Conservation (phyloP, 768 basidiomycete genomes). For the Austroboletus eburneus region DNA sequence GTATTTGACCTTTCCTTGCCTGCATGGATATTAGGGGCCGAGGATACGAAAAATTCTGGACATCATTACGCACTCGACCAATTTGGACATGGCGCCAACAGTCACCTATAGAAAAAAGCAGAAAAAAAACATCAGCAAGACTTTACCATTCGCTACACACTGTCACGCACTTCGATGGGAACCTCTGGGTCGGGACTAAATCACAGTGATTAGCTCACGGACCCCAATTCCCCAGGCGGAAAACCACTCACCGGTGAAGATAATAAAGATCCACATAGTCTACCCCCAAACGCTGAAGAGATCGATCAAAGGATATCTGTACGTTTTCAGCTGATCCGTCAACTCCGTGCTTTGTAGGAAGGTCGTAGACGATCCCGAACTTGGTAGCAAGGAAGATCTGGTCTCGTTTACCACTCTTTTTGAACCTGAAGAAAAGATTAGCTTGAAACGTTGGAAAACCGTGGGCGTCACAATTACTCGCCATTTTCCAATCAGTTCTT, state of each 20-base stretch:
- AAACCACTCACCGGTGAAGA: conserved; percentile 33
- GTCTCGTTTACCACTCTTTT: conserved; percentile 39
- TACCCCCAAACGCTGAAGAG: conserved; percentile 41
- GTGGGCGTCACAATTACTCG: conserved; percentile 12
- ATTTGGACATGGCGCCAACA: conserved; percentile 47
- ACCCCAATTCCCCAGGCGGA: no score
- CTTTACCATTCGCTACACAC: neutral
- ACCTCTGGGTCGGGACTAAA: conserved; percentile 37
- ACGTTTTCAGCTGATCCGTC: conserved; percentile 42
- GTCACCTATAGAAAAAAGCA: conserved; percentile 26
- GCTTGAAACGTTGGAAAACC: no score
- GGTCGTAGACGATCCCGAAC: conserved; percentile 37
- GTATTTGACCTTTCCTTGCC: conserved; percentile 40
- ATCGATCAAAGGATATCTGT: conserved; percentile 33
- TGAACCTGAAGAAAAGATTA: conserved; percentile 36
- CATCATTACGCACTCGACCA: conserved; percentile 40
- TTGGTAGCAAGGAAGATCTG: conserved; percentile 64
- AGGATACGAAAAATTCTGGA: neutral
- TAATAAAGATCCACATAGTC: conserved; percentile 45
- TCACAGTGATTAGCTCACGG: neutral
- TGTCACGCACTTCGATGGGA: conserved; percentile 42
- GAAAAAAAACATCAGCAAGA: neutral
- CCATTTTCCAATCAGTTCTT: conserved; percentile 46
- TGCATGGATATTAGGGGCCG: conserved; percentile 9
- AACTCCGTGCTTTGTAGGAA: conserved; percentile 16